Evolutionary conservation across 306 rosid genomes (phyloP), one percentile per base, ranked within the genome.

Genomic region (Mimosa pudica): DNA sequence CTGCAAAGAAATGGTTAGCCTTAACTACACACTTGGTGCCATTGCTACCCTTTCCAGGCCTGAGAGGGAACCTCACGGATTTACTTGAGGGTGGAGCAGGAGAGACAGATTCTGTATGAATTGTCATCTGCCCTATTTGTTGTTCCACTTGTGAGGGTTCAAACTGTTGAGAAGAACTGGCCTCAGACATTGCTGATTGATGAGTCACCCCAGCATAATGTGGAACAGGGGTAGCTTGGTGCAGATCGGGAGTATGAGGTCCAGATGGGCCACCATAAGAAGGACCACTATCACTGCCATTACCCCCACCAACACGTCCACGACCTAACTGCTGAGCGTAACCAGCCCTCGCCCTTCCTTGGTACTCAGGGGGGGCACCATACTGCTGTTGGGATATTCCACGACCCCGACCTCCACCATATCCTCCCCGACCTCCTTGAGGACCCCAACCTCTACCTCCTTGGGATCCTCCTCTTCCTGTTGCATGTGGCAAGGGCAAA

Each of bases 1-100:
- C 99, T 0, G 92, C 98, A 85, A 90, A 89, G 90, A 96, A 96
- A 78, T 96, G 98, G 49, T 96, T 96, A 0, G 98, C 99, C 84
- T 92, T 96, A 0, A 96, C 99, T 0, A 91, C 20, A 62, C 97
- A 93, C 45, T 24, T 86, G 24, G 9, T 81, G 69, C 99, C 99
- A 41, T 1, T 17, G 80, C 79, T 88, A 54, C 99, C 99, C 88
- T 86, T 96, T 16, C 98, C 99, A 5, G 99, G 99, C 14, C 99
- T 91, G 10, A 86, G 90, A 12, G 99, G 99, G 81, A 96, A 96
- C 85, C 96, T 91, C 90, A 96, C 47, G 17, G 96, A 90, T 86
- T 93, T 93, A 60, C 98, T 96, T 0, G 97, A 83, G 1, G 89
- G 81, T 0, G 91, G 93, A 1, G 84, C 88, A 10, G 88, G 75